Conservation (phyloP, 2,329 filamentous ascomycete species). For the Ascomycota sp. region DNA sequence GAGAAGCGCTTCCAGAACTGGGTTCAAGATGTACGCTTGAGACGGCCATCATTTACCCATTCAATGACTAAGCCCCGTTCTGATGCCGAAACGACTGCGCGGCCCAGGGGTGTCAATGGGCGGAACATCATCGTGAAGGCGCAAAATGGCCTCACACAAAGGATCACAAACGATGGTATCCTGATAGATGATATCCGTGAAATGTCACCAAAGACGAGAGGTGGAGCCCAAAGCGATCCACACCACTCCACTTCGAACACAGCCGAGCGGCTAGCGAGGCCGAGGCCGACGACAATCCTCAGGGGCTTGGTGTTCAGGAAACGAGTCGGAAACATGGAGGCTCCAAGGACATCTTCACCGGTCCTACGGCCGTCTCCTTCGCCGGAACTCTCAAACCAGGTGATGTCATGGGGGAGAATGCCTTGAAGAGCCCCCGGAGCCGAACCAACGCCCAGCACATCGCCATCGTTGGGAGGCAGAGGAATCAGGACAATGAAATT, state of each 20-base stretch:
- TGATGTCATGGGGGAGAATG: constrained; percentile 29
- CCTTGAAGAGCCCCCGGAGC: constrained; percentile 27
- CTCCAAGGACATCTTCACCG: constrained; percentile 1
- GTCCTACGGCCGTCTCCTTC: constrained; percentile 36
- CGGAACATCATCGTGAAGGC: constrained; percentile 50
- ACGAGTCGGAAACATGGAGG: not conserved
- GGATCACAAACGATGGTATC: constrained; percentile 41
- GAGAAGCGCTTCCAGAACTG: constrained; percentile 85
- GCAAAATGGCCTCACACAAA: constrained; percentile 27
- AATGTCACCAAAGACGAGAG: constrained; percentile 6
- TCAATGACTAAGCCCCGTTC: constrained; percentile 32
- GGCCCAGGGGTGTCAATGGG: constrained; percentile 44
- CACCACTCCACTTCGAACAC: constrained; percentile 15
- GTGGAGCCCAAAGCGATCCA: constrained; percentile 12
- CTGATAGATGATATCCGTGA: constrained; percentile 22
- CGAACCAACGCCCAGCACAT: constrained; percentile 57
- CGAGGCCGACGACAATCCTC: not conserved
- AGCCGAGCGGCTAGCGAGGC: constrained; percentile 6
- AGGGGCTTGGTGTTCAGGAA: no score
- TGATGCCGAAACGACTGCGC: constrained; percentile 18
- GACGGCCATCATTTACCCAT: constrained; percentile 44
- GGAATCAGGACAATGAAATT: constrained; percentile 52
- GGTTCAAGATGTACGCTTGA: constrained; percentile 47
- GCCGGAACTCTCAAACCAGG: constrained; percentile 43
- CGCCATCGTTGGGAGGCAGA: constrained; percentile 68